phyloP scores from a whole-genome alignment of 1,284 basidiomycete species.

The Papiliotrema laurentii region DNA sequence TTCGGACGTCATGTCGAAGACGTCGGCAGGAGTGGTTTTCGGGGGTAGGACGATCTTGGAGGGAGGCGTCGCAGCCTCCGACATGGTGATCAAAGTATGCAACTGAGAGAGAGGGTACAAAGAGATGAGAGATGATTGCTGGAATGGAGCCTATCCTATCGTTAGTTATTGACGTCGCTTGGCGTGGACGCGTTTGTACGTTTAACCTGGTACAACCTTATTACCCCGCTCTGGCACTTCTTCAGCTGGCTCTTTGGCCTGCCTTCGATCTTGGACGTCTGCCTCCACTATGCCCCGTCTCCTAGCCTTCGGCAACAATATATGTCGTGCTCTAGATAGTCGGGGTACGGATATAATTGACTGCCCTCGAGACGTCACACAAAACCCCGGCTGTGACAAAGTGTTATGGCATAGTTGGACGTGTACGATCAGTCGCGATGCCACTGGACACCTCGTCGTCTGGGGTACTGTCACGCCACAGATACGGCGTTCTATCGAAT shows the following conservation, averaged over 20 bases:
- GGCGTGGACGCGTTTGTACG: too few relatives aligned
- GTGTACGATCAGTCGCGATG: conserved; percentile 5
- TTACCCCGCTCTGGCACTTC: too few relatives aligned
- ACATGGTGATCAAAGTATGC: conserved; percentile 24
- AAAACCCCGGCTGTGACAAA: background rate
- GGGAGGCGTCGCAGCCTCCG: conserved; percentile 24
- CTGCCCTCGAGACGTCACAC: conserved; percentile 7
- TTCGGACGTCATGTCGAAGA: conserved; percentile 19
- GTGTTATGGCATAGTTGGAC: conserved; percentile 26
- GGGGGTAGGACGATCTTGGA: conserved; percentile 26
- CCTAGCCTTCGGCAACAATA: too few relatives aligned
- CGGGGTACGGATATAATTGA: too few relatives aligned
- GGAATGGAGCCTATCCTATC: too few relatives aligned
- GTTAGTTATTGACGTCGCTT: too few relatives aligned
- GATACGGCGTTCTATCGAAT: background rate
- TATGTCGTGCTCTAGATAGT: too few relatives aligned
- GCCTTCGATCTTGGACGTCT: too few relatives aligned
- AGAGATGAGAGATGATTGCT: background rate
- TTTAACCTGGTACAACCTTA: too few relatives aligned
- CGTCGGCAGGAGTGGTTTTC: conserved; percentile 19
- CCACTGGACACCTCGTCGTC: background rate
- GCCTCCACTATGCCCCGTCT: too few relatives aligned
- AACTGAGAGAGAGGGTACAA: background rate
- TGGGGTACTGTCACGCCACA: background rate
- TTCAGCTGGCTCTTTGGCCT: too few relatives aligned